Conservation (phyloP, 202 grass and related monocot species). For the Dendrocalamus latiflorus region DNA sequence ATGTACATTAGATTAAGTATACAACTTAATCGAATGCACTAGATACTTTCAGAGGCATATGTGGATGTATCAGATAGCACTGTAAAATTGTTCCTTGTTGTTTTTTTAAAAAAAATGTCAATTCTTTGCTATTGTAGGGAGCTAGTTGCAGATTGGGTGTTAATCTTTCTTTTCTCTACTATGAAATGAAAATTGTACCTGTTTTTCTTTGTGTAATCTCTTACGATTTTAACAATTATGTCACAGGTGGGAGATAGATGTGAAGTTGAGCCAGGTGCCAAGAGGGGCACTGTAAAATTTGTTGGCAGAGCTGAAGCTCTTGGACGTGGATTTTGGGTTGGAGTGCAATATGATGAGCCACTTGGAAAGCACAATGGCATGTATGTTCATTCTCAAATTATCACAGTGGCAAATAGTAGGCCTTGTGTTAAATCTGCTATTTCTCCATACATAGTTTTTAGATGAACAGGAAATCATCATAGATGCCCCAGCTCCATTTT, state of each 20-base stretch:
- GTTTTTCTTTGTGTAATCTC: background rate
- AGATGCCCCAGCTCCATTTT: no score
- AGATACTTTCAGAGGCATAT: background rate
- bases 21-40: background rate
- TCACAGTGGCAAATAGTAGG: background rate
- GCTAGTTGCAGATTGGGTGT: background rate
- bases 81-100: background rate
- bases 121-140: background rate
- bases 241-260: conserved; percentile 79
- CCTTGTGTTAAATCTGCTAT: background rate
- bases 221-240: conserved; percentile 7
- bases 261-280: conserved; percentile 84
- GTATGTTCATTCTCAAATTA: conserved; percentile 47
- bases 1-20: background rate
- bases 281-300: conserved; percentile 85
- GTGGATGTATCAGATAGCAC: background rate
- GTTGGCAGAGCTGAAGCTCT: conserved; percentile 72
- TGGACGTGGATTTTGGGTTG: conserved; percentile 82
- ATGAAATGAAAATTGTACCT: background rate
- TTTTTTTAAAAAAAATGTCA: background rate
- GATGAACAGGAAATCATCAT: no score
- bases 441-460: no score
- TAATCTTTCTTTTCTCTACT: background rate
- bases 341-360: conserved; percentile 89
- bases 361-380: conserved; percentile 93